phyloP scores from a whole-genome alignment of 2,329 filamentous ascomycete species.

The Colletotrichum sp. region DNA sequence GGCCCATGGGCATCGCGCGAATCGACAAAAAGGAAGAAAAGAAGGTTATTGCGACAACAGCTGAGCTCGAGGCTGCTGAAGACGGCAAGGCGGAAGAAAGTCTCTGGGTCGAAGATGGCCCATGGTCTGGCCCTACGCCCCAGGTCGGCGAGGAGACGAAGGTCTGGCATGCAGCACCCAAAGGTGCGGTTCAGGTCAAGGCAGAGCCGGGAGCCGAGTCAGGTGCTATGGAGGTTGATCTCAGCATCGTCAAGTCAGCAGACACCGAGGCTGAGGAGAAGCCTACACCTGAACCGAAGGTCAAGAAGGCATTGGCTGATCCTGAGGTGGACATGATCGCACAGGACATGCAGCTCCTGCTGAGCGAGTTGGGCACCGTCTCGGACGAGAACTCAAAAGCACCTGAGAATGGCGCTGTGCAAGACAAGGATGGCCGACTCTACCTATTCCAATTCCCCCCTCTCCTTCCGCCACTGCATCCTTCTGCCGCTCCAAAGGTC shows the following conservation, averaged over 20 bases:
- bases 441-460: constrained; percentile 72
- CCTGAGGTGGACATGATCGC: constrained; percentile 43
- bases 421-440: constrained; percentile 51
- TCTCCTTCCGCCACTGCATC: constrained; percentile 60
- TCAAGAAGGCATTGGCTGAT: constrained; percentile 35
- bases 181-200: constrained; percentile 44
- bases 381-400: constrained; percentile 25
- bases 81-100: constrained; percentile 51
- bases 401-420: constrained; percentile 22
- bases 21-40: constrained; percentile 58
- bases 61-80: constrained; percentile 61
- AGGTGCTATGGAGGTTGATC: constrained; percentile 38
- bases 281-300: constrained; percentile 24
- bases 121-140: constrained; percentile 28
- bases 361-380: constrained; percentile 46
- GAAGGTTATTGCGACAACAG: constrained; percentile 60
- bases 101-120: constrained; percentile 46
- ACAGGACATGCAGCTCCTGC: constrained; percentile 45
- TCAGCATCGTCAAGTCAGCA: constrained; percentile 37
- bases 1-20: constrained; percentile 63
- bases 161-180: constrained; percentile 48
- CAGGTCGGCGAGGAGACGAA: constrained; percentile 36
- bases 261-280: constrained; percentile 27
- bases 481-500: constrained; percentile 33
- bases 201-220: constrained; percentile 47